Percentiles rank a stretch among this genome's conserved stretches.
Evolutionary conservation across 2,329 filamentous ascomycete species (phyloP).

Genomic region (Lojkania enalia): DNA sequence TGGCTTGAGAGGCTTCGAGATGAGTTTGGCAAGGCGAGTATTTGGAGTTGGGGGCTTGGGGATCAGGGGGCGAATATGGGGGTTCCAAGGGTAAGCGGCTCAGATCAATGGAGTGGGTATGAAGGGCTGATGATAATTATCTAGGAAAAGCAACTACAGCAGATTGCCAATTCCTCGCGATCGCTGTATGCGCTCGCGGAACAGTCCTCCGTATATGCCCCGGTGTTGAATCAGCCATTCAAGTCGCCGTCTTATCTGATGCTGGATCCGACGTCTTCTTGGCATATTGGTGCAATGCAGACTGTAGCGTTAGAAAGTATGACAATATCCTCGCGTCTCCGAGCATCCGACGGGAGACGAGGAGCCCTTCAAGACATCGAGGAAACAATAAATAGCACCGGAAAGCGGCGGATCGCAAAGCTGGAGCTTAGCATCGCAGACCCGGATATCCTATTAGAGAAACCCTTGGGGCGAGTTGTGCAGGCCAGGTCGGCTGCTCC

Average conservation of each 20-base stretch:
- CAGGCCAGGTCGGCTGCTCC: conserved; percentile 33
- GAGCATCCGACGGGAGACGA: conserved; percentile 46
- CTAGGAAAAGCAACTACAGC: conserved; percentile 65
- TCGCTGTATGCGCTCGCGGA: conserved; percentile 69
- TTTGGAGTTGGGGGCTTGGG: conserved; percentile 87
- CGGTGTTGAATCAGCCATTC: conserved; percentile 64
- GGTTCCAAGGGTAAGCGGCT: conserved; percentile 48
- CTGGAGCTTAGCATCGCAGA: conserved; percentile 67
- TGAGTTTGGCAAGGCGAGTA: conserved; percentile 83
- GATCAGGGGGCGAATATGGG: conserved; percentile 49
- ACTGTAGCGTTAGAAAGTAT: conserved; percentile 76
- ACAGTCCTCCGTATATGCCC: conserved; percentile 76
- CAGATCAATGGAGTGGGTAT: neutral
- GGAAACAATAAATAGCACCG: conserved; percentile 70
- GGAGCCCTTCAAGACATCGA: conserved; percentile 65
- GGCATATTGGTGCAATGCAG: conserved; percentile 80
- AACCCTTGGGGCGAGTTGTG: conserved; percentile 21
- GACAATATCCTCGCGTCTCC: conserved; percentile 74
- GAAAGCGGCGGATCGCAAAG: conserved; percentile 78
- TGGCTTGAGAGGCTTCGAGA: conserved; percentile 72
- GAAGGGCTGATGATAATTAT: conserved; percentile 16
- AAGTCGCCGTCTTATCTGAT: conserved; percentile 60
- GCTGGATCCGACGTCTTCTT: conserved; percentile 67
- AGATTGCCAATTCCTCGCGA: conserved; percentile 73
- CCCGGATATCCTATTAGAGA: conserved; percentile 36